phyloP scores from a whole-genome alignment of 164 flowering plant species.

The Vitis rupestris region DNA sequence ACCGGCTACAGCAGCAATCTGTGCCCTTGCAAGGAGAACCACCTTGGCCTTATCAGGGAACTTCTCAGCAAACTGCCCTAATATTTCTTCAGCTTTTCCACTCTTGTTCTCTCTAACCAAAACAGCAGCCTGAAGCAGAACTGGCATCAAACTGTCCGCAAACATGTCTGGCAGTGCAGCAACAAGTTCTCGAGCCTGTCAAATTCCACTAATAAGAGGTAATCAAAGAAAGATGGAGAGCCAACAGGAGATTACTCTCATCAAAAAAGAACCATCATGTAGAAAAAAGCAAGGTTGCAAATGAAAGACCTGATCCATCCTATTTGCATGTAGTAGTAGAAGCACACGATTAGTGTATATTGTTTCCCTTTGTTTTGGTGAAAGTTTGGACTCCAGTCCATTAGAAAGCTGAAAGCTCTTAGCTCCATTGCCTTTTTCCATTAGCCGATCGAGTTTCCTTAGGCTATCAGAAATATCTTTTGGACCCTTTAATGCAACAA shows the following conservation, averaged over 20 bases:
- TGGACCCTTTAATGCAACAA: slow-evolving; percentile 70
- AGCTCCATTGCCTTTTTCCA: slow-evolving; percentile 56
- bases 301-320: slow-evolving; percentile 68
- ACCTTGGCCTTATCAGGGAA: slow-evolving; percentile 62
- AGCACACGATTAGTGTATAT: slow-evolving; percentile 73
- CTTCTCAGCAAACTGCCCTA: slow-evolving; percentile 58
- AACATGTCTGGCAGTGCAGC: slow-evolving; percentile 57
- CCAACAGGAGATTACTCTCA: neutral
- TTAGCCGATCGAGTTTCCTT: slow-evolving; percentile 74
- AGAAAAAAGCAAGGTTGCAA: neutral
- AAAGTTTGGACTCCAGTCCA: slow-evolving; percentile 78
- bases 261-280: too few species aligned
- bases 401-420: slow-evolving; percentile 59
- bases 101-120: slow-evolving; percentile 84
- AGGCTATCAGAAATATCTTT: slow-evolving; percentile 82
- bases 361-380: slow-evolving; percentile 69
- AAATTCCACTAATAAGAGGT: neutral
- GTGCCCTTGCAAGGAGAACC: slow-evolving; percentile 77
- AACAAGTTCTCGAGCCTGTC: slow-evolving; percentile 89
- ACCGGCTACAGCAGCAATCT: slow-evolving; percentile 83
- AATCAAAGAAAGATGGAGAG: neutral
- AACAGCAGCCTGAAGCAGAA: slow-evolving; percentile 86
- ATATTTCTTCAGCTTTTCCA: slow-evolving; percentile 78
- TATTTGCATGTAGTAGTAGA: slow-evolving; percentile 84
- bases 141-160: slow-evolving; percentile 60